Evolutionary conservation across 2,329 filamentous ascomycete genomes (phyloP), one percentile per base, ranked within the genome.

Genomic region (Scleromitrula shiraiana): DNA sequence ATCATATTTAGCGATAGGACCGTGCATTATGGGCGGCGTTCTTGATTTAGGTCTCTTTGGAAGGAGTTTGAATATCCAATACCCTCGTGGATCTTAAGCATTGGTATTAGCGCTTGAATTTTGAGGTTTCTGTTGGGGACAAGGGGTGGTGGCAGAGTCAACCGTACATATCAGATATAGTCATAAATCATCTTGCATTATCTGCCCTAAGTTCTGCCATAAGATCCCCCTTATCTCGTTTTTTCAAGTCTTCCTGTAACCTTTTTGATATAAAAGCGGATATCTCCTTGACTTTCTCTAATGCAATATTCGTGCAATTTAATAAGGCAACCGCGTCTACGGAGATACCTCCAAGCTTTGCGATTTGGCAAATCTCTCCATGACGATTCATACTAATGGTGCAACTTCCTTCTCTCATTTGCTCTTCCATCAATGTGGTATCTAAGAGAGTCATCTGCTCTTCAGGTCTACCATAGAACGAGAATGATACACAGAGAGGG

Each of bases 401-500:
- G 59, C 86, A 79, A 65, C 83, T 82, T 49, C 80, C 83, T 32
- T 83, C 76, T 17, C 85, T 73, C 49, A 89, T 72, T 65, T 88
- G 83, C 68, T 93, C 87, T 68, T 93, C 87, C 32, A 86, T 66
- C 64, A 80, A 72, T 36, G 75, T 84, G 2, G 85, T 76, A 65
- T 93, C 87, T n/a, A 87, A 64, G 45, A 90, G 62, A 36, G 86
- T 76, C 12, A 83, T 74, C 56, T 85, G 83, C 5, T 82, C 86
- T 29, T 83, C 79, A 53, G 72, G 71, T 10, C 72, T 51, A 10
- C 74, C 62, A 26, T 85, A 96, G 63, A 89, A 91, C 59, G 82
- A 87, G 67, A 95, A 95, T 0, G 89, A 95, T 38, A 96, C 76
- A 63, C 90, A 95, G 46, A 96, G 83, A 1, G 93, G 93, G 58